phyloP scores from a whole-genome alignment of 1,284 basidiomycete species.

The Calocybe gambosa region DNA sequence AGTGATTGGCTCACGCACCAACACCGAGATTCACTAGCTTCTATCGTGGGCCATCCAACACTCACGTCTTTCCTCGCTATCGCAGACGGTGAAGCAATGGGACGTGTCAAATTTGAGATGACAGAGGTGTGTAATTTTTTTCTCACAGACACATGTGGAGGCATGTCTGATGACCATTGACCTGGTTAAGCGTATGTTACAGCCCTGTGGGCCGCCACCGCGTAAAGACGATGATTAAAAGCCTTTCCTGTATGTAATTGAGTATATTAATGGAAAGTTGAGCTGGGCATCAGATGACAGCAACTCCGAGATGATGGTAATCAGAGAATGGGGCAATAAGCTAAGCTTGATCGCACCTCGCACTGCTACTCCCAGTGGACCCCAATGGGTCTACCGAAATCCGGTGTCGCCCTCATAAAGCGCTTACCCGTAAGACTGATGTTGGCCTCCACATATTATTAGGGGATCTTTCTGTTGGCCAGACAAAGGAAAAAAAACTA shows the following conservation, averaged over 20 bases:
- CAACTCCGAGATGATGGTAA: not conserved
- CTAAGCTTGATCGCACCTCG: too few species aligned
- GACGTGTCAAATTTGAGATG: constrained; percentile 91
- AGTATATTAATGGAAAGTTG: constrained; percentile 6
- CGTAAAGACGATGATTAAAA: constrained; percentile 79
- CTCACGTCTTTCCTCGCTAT: constrained; percentile 85
- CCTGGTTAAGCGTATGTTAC: constrained; percentile 78
- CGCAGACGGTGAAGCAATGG: constrained; percentile 89
- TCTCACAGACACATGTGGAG: constrained; percentile 8
- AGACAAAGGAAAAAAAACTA: not conserved
- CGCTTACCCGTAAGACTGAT: not conserved
- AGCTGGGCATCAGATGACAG: constrained; percentile 5
- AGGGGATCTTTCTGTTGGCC: not conserved
- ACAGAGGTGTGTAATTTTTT: constrained; percentile 70
- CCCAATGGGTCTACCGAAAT: constrained; percentile 14
- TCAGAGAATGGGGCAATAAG: not conserved
- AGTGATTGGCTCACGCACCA: constrained; percentile 99
- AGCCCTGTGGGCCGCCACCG: constrained; percentile 96
- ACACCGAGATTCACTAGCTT: constrained; percentile 89
- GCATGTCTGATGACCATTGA: constrained; percentile 5
- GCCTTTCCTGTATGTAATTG: constrained; percentile 3
- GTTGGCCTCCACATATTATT: constrained; percentile 4
- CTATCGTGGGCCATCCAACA: constrained; percentile 88
- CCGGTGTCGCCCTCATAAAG: constrained; percentile 7
- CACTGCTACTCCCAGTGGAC: not conserved